These are phyloP conservation scores for Saccharomyces hybrid DNA, from an alignment of 1,139 yeast genomes.

Conservation along the genomic window DNA sequence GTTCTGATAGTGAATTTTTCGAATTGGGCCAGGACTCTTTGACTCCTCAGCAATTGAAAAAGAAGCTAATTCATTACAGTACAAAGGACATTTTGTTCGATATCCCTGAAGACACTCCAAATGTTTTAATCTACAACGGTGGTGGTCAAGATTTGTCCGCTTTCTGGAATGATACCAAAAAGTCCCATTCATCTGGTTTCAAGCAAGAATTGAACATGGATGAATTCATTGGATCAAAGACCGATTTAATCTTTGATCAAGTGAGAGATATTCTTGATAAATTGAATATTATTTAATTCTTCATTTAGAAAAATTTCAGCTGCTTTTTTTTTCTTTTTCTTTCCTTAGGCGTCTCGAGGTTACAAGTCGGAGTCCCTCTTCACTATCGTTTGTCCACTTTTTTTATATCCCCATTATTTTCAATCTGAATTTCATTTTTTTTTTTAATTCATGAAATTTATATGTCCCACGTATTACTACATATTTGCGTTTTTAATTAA, in stretches of 20 bases:
- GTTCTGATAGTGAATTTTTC: slow-evolving; percentile 63
- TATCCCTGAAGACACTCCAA: slow-evolving; percentile 75
- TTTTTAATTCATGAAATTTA: background rate
- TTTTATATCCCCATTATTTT: background rate
- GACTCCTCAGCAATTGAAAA: slow-evolving; percentile 82
- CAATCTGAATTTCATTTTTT: background rate
- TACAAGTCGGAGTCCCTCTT: background rate
- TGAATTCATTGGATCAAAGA: slow-evolving; percentile 14
- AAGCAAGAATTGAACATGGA: slow-evolving; percentile 8
- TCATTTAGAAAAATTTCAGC: background rate
- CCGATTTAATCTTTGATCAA: slow-evolving; percentile 19
- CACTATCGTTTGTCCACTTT: background rate
- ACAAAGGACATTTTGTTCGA: slow-evolving; percentile 61
- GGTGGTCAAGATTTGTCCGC: slow-evolving; percentile 72
- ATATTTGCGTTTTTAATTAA: background rate
- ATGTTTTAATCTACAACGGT: slow-evolving; percentile 85
- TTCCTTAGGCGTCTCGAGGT: background rate
- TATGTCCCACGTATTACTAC: background rate
- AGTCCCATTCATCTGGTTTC: background rate
- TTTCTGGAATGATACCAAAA: slow-evolving; percentile 47
- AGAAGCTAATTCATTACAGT: slow-evolving; percentile 74
- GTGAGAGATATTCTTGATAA: slow-evolving; percentile 19
- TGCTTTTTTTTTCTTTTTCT: background rate
- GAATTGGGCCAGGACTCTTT: slow-evolving; percentile 50
- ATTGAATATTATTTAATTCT: slow-evolving; percentile 16